phyloP scores from a whole-genome alignment of 305 asterid genomes.

The Salvia sclarea region DNA sequence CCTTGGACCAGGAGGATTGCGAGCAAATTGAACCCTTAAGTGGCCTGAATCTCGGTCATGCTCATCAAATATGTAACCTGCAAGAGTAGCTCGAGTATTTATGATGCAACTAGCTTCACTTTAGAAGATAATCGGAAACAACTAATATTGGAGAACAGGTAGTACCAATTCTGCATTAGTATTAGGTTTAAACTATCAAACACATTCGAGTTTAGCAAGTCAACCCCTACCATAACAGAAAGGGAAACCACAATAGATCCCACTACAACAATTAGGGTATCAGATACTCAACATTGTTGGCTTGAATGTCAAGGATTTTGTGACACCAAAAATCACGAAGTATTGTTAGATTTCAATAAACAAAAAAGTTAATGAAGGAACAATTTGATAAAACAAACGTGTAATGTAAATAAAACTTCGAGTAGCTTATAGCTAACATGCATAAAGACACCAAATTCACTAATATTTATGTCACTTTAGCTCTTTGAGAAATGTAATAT shows the following conservation, averaged over 20 bases:
- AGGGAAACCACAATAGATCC: background rate
- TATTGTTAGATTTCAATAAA: background rate
- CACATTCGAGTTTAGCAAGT: background rate
- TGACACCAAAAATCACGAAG: background rate
- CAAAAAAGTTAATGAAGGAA: background rate
- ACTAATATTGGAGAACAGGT: constrained; percentile 28
- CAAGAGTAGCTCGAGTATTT: constrained; percentile 53
- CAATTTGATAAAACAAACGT: background rate
- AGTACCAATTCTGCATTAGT: constrained; percentile 8
- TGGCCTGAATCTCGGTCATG: constrained; percentile 60
- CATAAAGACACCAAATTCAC: background rate
- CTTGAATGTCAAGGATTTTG: background rate
- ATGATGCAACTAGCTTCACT: constrained; percentile 35
- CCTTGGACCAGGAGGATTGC: constrained; percentile 67
- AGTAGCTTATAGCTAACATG: background rate
- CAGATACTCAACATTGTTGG: background rate
- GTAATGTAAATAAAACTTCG: background rate
- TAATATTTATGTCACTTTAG: background rate
- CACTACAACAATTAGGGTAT: background rate
- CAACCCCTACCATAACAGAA: background rate
- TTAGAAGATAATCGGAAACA: constrained; percentile 29
- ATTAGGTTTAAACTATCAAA: background rate
- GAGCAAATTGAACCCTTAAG: constrained; percentile 72
- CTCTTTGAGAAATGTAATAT: background rate
- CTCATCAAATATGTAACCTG: constrained; percentile 77